Conservation (phyloP, 2,329 filamentous ascomycete genomes). For the Penicillium thymicola region DNA sequence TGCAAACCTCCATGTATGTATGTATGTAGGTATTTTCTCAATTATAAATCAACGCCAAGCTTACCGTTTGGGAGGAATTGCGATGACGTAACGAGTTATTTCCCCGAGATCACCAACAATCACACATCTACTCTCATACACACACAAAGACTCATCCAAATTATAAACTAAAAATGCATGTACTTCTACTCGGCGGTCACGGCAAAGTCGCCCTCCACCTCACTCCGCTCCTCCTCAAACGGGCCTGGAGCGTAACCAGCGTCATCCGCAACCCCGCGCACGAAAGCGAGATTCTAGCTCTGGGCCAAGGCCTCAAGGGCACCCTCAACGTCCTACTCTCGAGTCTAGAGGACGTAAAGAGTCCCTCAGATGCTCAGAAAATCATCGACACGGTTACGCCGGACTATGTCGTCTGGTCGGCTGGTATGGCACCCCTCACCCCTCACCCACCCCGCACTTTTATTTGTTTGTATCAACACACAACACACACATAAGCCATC, state of each 20-base stretch:
- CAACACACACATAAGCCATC: too few relatives aligned
- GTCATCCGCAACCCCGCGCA: conserved; percentile 73
- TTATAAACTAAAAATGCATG: conserved; percentile 38
- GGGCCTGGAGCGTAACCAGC: conserved; percentile 73
- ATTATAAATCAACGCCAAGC: conserved; percentile 2
- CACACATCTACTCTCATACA: not conserved
- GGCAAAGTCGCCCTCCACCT: conserved; percentile 73
- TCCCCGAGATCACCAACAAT: not conserved
- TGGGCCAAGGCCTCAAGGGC: conserved; percentile 57
- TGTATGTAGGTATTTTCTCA: not conserved
- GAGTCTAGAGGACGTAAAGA: conserved; percentile 69
- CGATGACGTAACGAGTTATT: not conserved
- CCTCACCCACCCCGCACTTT: conserved; percentile 5
- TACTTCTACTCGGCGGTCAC: conserved; percentile 76
- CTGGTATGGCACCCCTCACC: conserved; percentile 34
- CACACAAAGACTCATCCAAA: not conserved
- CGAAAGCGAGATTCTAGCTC: conserved; percentile 58
- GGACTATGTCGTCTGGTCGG: conserved; percentile 48
- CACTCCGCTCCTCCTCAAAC: conserved; percentile 70
- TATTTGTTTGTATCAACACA: too few relatives aligned
- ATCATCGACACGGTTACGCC: conserved; percentile 52
- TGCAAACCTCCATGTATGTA: too few relatives aligned
- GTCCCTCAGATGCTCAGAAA: conserved; percentile 57
- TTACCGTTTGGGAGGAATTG: not conserved
- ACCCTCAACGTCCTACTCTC: conserved; percentile 67